Percentiles rank a stretch among this genome's conserved stretches.
phyloP scores from a whole-genome alignment of 2,329 filamentous ascomycete species.

The Fusarium gaditjirri region DNA sequence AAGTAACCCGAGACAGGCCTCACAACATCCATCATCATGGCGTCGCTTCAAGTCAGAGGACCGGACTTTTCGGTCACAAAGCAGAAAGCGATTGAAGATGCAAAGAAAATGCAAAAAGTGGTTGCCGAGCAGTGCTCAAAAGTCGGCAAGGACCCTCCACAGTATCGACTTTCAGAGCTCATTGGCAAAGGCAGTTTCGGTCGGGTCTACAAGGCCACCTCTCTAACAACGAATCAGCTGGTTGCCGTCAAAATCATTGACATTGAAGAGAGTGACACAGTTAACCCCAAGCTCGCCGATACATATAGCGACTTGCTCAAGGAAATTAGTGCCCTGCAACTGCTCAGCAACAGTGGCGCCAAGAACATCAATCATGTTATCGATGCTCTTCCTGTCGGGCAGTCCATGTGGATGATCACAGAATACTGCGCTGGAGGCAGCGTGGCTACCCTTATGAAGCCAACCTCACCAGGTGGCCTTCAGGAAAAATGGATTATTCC shows the following conservation, averaged over 20 bases:
- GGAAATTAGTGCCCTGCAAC: constrained; percentile 75
- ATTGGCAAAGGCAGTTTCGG: constrained; percentile 82
- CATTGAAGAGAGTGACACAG: constrained; percentile 79
- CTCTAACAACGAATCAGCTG: constrained; percentile 59
- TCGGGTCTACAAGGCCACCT: constrained; percentile 74
- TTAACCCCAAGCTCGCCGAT: constrained; percentile 72
- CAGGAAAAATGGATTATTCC: constrained; percentile 77
- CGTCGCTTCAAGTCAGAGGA: constrained; percentile 56
- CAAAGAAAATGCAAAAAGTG: constrained; percentile 73
- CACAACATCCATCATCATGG: constrained; percentile 46
- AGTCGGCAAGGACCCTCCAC: constrained; percentile 68
- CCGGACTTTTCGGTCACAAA: constrained; percentile 60
- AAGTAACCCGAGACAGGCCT: constrained; percentile 22
- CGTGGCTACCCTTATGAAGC: constrained; percentile 77
- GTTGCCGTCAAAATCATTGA: constrained; percentile 87
- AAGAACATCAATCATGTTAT: constrained; percentile 85
- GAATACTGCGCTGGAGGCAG: constrained; percentile 89
- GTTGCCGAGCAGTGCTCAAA: constrained; percentile 72
- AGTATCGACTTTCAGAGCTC: constrained; percentile 75
- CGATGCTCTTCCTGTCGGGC: constrained; percentile 80
- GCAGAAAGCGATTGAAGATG: constrained; percentile 73
- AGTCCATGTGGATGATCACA: constrained; percentile 88
- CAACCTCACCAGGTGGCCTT: constrained; percentile 72
- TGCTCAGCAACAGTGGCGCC: constrained; percentile 78
- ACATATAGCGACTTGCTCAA: constrained; percentile 77